Evolutionary conservation across 129 eudicot species (phyloP).

Genomic region (Saussurea involucrata): DNA sequence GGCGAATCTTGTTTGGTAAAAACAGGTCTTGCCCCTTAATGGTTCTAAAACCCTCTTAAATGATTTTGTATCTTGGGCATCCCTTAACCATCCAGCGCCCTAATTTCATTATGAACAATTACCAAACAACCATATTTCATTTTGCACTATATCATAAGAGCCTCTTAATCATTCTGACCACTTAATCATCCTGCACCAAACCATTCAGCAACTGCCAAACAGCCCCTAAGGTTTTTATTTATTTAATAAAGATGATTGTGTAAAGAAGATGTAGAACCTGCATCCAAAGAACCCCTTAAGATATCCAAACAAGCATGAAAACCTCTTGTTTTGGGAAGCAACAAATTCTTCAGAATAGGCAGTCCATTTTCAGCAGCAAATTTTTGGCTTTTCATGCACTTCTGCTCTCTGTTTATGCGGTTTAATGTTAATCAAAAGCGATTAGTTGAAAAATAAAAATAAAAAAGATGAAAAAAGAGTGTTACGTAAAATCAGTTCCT

Average conservation of each 20-base stretch:
- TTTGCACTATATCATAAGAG: no score
- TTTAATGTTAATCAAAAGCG: neutral
- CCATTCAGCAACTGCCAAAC: no score
- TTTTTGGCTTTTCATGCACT: conserved; percentile 68
- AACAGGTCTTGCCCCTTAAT: no score
- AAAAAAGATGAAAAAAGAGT: neutral
- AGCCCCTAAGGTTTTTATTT: no score
- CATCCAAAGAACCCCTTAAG: conserved; percentile 70
- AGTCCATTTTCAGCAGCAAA: conserved; percentile 73
- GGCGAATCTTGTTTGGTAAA: no score
- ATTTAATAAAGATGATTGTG: neutral
- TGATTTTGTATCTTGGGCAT: no score
- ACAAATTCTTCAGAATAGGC: conserved; percentile 65
- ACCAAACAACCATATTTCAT: no score
- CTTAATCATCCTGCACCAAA: no score
- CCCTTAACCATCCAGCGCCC: no score
- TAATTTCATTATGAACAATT: no score
- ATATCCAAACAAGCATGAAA: conserved; percentile 73
- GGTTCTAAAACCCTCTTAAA: no score
- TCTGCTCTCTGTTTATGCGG: conserved; percentile 50
- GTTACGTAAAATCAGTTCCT: conserved; percentile 90
- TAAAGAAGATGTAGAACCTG: conserved; percentile 52
- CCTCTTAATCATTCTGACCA: no score
- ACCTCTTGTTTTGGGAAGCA: conserved; percentile 86
- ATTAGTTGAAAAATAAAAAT: conserved; percentile 3